These are phyloP conservation scores for Aspergillus novoparasiticus DNA, from an alignment of 2,329 filamentous ascomycete species.

Conservation along the genomic window DNA sequence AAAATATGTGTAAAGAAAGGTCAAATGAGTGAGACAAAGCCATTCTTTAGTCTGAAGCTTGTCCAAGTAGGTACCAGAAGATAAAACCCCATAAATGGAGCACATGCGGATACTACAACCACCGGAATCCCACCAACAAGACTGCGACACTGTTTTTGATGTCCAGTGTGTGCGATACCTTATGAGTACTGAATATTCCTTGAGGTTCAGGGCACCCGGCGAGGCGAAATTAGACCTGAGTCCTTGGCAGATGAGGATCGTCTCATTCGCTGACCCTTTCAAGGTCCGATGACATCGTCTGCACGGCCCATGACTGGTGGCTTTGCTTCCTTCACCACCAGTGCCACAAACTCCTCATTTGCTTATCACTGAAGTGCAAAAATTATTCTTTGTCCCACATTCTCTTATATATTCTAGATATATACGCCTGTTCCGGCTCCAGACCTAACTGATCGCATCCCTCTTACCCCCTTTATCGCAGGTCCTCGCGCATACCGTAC, in stretches of 20 bases:
- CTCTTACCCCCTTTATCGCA: conserved; percentile 26
- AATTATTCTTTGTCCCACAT: background rate
- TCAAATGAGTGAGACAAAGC: background rate
- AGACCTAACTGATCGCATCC: background rate
- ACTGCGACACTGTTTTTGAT: background rate
- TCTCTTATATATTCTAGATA: conserved; percentile 2
- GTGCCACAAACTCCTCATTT: conserved; percentile 17
- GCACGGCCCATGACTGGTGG: conserved; percentile 28
- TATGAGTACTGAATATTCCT: background rate
- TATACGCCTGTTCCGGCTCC: background rate
- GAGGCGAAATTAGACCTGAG: conserved; percentile 13
- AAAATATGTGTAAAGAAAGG: background rate
- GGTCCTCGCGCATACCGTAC: conserved; percentile 9
- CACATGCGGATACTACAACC: conserved; percentile 2
- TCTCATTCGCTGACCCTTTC: conserved; percentile 49
- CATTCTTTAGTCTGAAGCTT: conserved; percentile 2
- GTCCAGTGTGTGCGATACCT: background rate
- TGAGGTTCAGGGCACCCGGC: conserved; percentile 19
- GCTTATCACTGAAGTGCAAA: conserved; percentile 4
- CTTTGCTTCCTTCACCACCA: conserved; percentile 23
- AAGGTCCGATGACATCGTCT: conserved; percentile 38
- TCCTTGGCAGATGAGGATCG: conserved; percentile 55
- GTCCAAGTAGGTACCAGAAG: background rate
- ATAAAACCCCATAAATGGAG: background rate
- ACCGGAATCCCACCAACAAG: background rate